A percentile compares a stretch with the other conserved stretches of the same genome.
These are phyloP conservation scores for Mycena indigotica DNA, from an alignment of 768 basidiomycete genomes.

Conservation along the genomic window DNA sequence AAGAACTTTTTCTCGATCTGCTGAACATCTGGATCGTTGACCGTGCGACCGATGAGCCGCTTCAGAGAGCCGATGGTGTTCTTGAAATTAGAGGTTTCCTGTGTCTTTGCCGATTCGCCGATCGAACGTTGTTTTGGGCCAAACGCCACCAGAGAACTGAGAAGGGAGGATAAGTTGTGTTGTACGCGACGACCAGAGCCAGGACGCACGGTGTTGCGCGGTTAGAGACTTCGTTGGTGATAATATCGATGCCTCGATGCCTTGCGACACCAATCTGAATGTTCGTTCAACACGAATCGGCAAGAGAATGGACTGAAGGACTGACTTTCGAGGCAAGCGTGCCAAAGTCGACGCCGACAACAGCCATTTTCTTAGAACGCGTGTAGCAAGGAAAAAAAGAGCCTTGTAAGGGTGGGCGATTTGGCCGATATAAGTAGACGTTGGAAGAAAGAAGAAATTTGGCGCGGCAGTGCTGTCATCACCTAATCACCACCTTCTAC, in stretches of 20 bases:
- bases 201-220: constrained; percentile 87
- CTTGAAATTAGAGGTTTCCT: constrained; percentile 96
- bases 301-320: constrained; percentile 17
- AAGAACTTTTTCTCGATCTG: constrained; percentile 89
- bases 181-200: too few species aligned
- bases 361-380: constrained; percentile 38
- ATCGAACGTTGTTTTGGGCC: constrained; percentile 88
- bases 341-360: constrained; percentile 95
- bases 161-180: constrained; percentile 1
- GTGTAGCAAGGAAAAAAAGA: not conserved
- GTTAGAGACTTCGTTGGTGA: constrained; percentile 97
- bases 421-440: not conserved
- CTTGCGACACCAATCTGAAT: constrained; percentile 90
- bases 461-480: too few species aligned
- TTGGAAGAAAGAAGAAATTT: too few species aligned
- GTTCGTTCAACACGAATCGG: constrained; percentile 7
- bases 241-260: constrained; percentile 97
- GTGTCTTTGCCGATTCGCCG: constrained; percentile 95
- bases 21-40: constrained; percentile 79
- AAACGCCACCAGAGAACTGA: constrained; percentile 91
- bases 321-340: constrained; percentile 84
- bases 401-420: too few species aligned
- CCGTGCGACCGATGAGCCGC: constrained; percentile 81
- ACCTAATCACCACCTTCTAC: too few species aligned
- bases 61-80: constrained; percentile 96